Evolutionary conservation across 2,329 filamentous ascomycete species (phyloP).

Genomic region (Paramyrothecium roridum): DNA sequence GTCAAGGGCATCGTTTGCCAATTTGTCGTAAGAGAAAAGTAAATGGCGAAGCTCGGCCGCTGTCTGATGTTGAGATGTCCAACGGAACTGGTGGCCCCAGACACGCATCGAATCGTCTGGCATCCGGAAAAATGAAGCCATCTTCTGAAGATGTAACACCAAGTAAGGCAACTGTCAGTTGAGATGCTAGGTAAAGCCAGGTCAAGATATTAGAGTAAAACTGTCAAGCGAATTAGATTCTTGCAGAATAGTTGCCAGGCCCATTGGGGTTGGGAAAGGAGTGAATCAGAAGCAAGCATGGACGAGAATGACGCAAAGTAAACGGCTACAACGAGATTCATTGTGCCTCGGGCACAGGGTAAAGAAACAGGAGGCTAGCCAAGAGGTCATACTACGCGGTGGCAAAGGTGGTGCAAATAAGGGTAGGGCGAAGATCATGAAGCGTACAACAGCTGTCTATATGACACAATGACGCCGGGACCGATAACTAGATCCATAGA

Average conservation of each 20-base stretch:
- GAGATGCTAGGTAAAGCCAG: too few relatives aligned
- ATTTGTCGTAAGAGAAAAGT: slow-evolving; percentile 64
- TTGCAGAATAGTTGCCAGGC: too few relatives aligned
- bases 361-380: not conserved
- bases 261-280: not conserved
- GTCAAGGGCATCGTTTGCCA: slow-evolving; percentile 65
- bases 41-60: slow-evolving; percentile 56
- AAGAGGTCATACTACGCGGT: not conserved
- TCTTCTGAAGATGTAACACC: too few relatives aligned
- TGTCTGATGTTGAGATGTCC: slow-evolving; percentile 62
- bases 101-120: not conserved
- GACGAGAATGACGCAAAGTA: not conserved
- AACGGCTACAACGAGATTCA: not conserved
- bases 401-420: not conserved
- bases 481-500: not conserved
- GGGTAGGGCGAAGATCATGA: not conserved
- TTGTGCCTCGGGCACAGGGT: not conserved
- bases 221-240: too few relatives aligned
- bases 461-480: not conserved
- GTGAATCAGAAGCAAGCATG: not conserved
- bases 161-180: too few relatives aligned
- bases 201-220: too few relatives aligned
- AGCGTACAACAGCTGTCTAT: not conserved
- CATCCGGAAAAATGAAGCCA: too few relatives aligned
- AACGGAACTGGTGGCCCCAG: slow-evolving; percentile 58